Evolutionary conservation across 257 asterid species (phyloP), one percentile per base, ranked within the genome.

Genomic region (Thymus mandschuricus): DNA sequence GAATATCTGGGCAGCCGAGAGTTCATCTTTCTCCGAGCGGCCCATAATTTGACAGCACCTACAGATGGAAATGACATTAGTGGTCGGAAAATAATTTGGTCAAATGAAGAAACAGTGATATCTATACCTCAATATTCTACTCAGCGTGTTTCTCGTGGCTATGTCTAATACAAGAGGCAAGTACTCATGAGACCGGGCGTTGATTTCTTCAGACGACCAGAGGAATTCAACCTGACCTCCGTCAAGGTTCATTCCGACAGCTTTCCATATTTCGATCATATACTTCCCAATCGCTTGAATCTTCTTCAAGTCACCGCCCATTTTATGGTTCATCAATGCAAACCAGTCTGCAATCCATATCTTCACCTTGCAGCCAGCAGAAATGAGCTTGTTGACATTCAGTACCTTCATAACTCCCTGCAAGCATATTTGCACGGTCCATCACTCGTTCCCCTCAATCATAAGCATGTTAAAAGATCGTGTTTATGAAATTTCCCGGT

Each of bases 131-230:
- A 83, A 0, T 30, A 92, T 79, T 78, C 97, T 84, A 0, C 93
- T 89, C 74, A 92, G 95, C 64, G 80, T 92, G 85, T 89, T 92
- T 68, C 82, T 82, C 69, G 89, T 81, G 35, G 90, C 96, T 78
- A 92, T 89, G 81, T 92, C 98, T 94, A 88, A 82, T 4, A 92
- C 97, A 81, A 88, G 86, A 7, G 97, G 97, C 97, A 96, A 92
- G 82, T 92, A 92, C 70, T 90, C 98, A 9, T 79, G 84, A 55
- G 92, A 84, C 78, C 90, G 76, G 15, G 88, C 68, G 79, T 84
- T 86, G 65, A 92, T 92, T 86, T 92, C 98, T 45, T 90, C 80
- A 27, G 97, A 92, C 72, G 98, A 90, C 98, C 98, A 92, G 29
- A 92, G 45, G 75, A 92, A 92, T 69, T 92, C 98, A 21, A 92